Evolutionary conservation across 352 stramenopile genomes (phyloP).

Genomic region (Phytophthora cajani): DNA sequence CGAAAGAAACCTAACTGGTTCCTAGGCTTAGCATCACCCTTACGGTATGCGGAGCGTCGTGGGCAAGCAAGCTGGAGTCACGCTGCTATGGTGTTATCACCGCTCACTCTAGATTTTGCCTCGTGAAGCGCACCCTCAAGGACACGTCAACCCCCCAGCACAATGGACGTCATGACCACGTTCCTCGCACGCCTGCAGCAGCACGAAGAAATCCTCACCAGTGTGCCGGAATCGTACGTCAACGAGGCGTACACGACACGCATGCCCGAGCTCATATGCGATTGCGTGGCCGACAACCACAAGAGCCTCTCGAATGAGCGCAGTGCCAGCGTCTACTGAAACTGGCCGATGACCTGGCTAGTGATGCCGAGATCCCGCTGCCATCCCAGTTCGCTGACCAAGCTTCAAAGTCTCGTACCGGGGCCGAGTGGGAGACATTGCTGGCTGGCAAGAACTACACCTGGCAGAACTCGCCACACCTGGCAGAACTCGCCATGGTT

Average conservation of each 20-base stretch:
- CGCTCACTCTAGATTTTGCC: background rate
- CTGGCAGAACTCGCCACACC: constrained; percentile 59
- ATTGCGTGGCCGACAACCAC: constrained; percentile 52
- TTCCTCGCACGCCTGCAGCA: constrained; percentile 51
- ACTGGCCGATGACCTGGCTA: background rate
- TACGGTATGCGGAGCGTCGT: too few relatives aligned
- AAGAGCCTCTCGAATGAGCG: constrained; percentile 29
- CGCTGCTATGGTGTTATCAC: too few relatives aligned
- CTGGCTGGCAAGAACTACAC: constrained; percentile 46
- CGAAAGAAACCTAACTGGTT: too few relatives aligned
- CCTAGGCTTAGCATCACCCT: too few relatives aligned
- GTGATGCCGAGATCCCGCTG: constrained; percentile 1
- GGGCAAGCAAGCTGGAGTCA: too few relatives aligned
- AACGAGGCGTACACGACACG: constrained; percentile 61
- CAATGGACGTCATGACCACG: constrained; percentile 34
- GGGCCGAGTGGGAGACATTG: constrained; percentile 15
- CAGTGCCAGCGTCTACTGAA: constrained; percentile 1
- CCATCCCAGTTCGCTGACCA: constrained; percentile 32
- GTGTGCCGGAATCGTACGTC: constrained; percentile 51
- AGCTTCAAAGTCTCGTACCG: constrained; percentile 1
- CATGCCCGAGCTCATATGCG: constrained; percentile 55
- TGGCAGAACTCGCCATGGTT: constrained; percentile 74
- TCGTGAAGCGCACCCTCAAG: background rate
- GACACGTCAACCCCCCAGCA: background rate
- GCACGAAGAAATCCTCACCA: constrained; percentile 37